Base-by-base conservation (phyloP, 1,284 basidiomycete species). In the Sporisorium iseilematis-ciliati region DNA sequence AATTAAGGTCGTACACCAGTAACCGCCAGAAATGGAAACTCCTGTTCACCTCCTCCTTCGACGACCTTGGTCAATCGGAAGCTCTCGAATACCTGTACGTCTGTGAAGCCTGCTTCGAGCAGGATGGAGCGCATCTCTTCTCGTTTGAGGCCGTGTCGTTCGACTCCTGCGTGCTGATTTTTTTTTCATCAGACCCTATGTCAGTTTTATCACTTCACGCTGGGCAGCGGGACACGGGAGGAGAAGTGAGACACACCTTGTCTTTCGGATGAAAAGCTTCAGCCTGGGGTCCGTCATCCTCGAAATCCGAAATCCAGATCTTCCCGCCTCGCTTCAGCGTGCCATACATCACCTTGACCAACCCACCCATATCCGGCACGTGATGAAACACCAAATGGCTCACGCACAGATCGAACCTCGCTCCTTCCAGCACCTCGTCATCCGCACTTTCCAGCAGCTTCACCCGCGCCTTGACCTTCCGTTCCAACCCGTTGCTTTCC, bases 331-430 rank as follows among this genome's bases (percentile, higher is more conserved):
- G 21, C 40, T 46, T 60, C 45, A 68, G 23, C 10, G 66, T 65
- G 0, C 46, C 61, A 14, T n/a, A 41, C 68, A 76, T 72, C 10
- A 76, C 74, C 3, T 46, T 18, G 5, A 76, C 62, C 23, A 72
- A 31, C 16, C 51, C 25, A 16, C 8, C 7, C 74, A 76, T 76
- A 31, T 68, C 21, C 2, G 75, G 75, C 0, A 77, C 64, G 31
- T 75, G 75, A 35, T 77, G 75, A 29, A 77, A 75, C 33, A 77
- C 75, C 29, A 77, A 43, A 50, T 77, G 75, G 42, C 65, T 69
- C 18, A 77, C 33, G 12, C 48, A 66, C 14, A 57, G 21, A 23
- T 77, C 62, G 38, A 75, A 77, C 31, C 57, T 50, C 21, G 49
- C 46, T 0, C 60, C 71, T 0, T 20, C 48, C 40, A 77, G 20